Percentiles rank a stretch among this genome's conserved stretches.
These are phyloP conservation scores for Coniochaeta sp. DNA, from an alignment of 2,329 filamentous ascomycete genomes.

Conservation along the genomic window DNA sequence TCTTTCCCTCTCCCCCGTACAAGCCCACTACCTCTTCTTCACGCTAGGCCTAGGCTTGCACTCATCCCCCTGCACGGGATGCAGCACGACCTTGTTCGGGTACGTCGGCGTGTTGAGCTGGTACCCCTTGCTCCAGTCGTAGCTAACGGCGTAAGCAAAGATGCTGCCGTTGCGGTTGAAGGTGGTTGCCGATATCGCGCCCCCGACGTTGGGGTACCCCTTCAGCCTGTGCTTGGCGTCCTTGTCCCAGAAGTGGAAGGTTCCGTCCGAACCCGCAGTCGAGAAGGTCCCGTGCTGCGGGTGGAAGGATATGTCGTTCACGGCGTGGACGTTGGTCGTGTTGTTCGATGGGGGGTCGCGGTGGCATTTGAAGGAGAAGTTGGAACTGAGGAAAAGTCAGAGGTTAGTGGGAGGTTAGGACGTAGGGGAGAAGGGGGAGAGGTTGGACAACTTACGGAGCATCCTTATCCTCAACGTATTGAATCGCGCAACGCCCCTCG, in stretches of 20 bases:
- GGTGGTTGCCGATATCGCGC: conserved; percentile 83
- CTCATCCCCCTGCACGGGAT: conserved; percentile 60
- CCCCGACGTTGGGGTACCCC: conserved; percentile 78
- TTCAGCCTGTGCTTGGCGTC: conserved; percentile 83
- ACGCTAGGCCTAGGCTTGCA: conserved; percentile 54
- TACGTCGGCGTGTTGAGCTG: conserved; percentile 69
- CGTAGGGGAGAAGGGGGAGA: background rate
- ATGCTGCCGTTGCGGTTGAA: conserved; percentile 83
- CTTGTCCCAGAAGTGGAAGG: conserved; percentile 96
- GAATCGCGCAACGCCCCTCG: conserved; percentile 93
- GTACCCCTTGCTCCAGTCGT: conserved; percentile 98
- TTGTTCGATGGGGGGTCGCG: conserved; percentile 72
- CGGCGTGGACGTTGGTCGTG: conserved; percentile 82
- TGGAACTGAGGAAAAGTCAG: conserved; percentile 49
- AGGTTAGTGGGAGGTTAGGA: background rate
- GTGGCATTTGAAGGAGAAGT: conserved; percentile 99
- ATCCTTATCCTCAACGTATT: conserved; percentile 97
- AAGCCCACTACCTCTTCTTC: conserved; percentile 46
- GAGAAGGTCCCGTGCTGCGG: conserved; percentile 96
- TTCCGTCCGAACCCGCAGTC: conserved; percentile 90
- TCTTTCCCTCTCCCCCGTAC: background rate
- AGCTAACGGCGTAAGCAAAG: conserved; percentile 85
- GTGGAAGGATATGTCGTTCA: conserved; percentile 98
- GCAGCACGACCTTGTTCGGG: conserved; percentile 78
- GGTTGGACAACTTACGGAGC: conserved; percentile 43